Percentiles rank a stretch among this genome's conserved stretches.
phyloP scores from a whole-genome alignment of 129 eudicot species.

The Oenanthe sinensis region DNA sequence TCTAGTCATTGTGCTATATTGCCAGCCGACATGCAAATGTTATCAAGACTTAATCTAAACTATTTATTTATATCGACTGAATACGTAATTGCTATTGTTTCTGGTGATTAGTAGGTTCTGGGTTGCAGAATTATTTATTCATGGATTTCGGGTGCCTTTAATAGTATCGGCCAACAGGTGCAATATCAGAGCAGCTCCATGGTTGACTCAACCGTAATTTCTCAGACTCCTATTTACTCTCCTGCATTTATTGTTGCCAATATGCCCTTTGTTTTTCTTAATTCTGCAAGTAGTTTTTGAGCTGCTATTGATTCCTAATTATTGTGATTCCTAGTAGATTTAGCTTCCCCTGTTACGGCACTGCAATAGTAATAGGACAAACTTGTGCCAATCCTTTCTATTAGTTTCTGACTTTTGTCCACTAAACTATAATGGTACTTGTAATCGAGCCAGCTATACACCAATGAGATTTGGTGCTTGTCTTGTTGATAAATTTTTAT shows the following conservation, averaged over 20 bases:
- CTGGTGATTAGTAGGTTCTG: conserved; percentile 69
- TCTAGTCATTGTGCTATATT: neutral
- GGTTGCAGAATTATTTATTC: conserved; percentile 65
- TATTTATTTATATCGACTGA: neutral
- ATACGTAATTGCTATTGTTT: conserved; percentile 31
- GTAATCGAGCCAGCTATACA: neutral
- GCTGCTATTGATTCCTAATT: neutral
- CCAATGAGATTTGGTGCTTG: neutral
- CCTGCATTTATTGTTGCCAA: neutral
- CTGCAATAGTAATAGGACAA: neutral
- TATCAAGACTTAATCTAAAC: neutral
- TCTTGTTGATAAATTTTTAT: neutral
- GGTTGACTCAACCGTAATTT: conserved; percentile 37
- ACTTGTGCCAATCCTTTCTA: neutral
- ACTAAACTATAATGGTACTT: neutral
- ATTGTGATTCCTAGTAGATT: neutral
- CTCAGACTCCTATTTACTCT: conserved; percentile 10
- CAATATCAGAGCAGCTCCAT: conserved; percentile 45
- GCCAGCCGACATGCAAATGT: neutral
- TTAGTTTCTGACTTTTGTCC: neutral
- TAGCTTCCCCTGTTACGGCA: neutral
- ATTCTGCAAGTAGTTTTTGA: neutral
- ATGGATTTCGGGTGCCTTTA: conserved; percentile 43
- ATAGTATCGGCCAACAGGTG: conserved; percentile 43
- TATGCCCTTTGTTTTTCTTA: neutral